Evolutionary conservation across 176 grass and related monocot species (phyloP), one percentile per base, ranked within the genome.

Genomic region (Avena eriantha): DNA sequence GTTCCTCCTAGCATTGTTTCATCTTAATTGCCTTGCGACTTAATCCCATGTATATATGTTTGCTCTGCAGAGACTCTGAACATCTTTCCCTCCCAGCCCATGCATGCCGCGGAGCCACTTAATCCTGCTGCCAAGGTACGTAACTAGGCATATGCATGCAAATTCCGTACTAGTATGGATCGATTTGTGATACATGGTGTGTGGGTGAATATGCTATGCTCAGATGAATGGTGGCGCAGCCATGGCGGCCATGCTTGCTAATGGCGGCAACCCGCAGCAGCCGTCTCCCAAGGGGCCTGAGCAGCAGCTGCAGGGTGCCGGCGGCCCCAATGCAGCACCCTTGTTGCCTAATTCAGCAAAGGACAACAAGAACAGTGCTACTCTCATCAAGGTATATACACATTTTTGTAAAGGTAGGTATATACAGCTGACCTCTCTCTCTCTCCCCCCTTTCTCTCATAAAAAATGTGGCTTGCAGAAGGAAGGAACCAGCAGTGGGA

Each of bases 81-180:
- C 90, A 97, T 97, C 84, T 97, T 97, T 57, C 95, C 95, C 66
- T 94, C 95, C 14, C 90, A 91, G 81, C 92, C 95, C 29, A 97
- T 92, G 92, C 95, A 94, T 87, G 86, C 86, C 6, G 89, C 74
- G 4, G 90, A 87, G 72, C 74, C 71, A 11, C 51, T 66, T 35
- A 76, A 76, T 18, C 70, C 88, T 57, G 13, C 73, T 45, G 23
- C 60, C n/a, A 92, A 97, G 90, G 95, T 94, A 89, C 66, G 53
- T 43, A 73, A 1, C 1, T 75, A 17, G 10, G 22, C 15, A 10
- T 17, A 26, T 56, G 60, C 47, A 70, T 84, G 68, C 16, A 65
- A 22, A 61, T 13, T 55, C 18, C 2, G 43, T 46, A 57, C 0
- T 14, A 49, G 16, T 17, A 77, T 56, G 48, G 26, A 76, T 76